phyloP scores from a whole-genome alignment of 192 early-diverging fungal species.

The Backusella liffmaniae region DNA sequence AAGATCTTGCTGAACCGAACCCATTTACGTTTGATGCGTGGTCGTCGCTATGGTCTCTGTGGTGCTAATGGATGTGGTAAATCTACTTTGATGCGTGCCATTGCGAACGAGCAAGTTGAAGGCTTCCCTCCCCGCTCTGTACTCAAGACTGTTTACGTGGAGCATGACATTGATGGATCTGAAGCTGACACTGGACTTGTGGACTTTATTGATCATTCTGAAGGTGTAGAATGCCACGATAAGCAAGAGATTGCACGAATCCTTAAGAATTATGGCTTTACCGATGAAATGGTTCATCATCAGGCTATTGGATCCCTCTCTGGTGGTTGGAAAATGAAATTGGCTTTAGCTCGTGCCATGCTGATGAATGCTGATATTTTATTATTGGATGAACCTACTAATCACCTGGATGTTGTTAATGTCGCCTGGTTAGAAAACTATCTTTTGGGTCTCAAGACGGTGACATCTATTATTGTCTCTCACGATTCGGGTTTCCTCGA shows the following conservation, averaged over 20 bases:
- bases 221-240: constrained; percentile 55
- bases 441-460: constrained; percentile 63
- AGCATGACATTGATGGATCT: constrained; percentile 72
- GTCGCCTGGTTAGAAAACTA: constrained; percentile 68
- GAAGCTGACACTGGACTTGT: constrained; percentile 67
- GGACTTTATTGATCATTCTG: constrained; percentile 62
- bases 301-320: constrained; percentile 67
- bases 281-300: constrained; percentile 58
- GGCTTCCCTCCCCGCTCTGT: constrained; percentile 74
- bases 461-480: constrained; percentile 83
- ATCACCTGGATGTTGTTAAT: constrained; percentile 76
- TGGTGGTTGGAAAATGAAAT: constrained; percentile 91
- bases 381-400: constrained; percentile 82
- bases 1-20: constrained; percentile 77
- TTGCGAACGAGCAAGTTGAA: constrained; percentile 78
- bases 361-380: constrained; percentile 82
- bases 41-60: constrained; percentile 80
- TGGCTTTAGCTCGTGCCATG: constrained; percentile 82
- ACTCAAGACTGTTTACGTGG: constrained; percentile 78
- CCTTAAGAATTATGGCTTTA: constrained; percentile 67
- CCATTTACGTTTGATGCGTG: constrained; percentile 59
- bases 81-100: constrained; percentile 82
- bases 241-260: constrained; percentile 41
- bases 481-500: constrained; percentile 88
- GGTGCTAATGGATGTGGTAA: constrained; percentile 80